Percentiles rank a stretch among this genome's conserved stretches.
Conservation (phyloP, 306 rosid genomes). For the Abrus precatorius region DNA sequence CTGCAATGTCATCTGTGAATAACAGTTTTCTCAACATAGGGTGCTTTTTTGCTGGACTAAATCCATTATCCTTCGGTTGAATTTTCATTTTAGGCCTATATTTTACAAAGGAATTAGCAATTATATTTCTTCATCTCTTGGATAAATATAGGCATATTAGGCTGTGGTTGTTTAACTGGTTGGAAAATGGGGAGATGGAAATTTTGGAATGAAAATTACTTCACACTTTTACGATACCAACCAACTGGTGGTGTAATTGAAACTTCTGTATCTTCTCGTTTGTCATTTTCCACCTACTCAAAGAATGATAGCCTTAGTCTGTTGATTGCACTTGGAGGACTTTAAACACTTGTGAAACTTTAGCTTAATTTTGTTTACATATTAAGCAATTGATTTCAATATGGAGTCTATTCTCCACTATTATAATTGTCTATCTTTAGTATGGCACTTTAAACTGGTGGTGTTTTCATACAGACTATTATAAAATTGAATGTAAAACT, state of each 20-base stretch:
- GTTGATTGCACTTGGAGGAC: neutral
- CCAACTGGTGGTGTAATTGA: neutral
- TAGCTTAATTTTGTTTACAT: neutral
- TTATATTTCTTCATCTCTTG: neutral
- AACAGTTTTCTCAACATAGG: constrained; percentile 12
- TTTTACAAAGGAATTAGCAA: constrained; percentile 12
- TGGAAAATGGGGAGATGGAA: constrained; percentile 13
- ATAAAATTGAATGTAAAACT: neutral
- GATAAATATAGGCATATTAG: neutral
- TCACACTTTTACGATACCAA: neutral
- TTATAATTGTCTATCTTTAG: constrained; percentile 8
- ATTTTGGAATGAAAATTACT: neutral
- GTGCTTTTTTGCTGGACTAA: constrained; percentile 16
- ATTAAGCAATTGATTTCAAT: neutral
- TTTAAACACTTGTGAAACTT: neutral
- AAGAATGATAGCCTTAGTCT: neutral
- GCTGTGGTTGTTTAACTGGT: neutral
- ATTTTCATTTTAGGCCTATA: neutral
- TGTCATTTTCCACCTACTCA: constrained; percentile 2
- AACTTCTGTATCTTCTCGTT: neutral
- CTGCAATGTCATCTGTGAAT: constrained; percentile 24
- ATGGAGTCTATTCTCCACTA: constrained; percentile 5
- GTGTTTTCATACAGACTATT: neutral
- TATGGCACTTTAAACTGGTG: neutral
- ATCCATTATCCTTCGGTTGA: neutral